A percentile compares a stretch with the other conserved stretches of the same genome.
phyloP scores from a whole-genome alignment of 768 basidiomycete genomes.

The Nevesoporus exiguus region DNA sequence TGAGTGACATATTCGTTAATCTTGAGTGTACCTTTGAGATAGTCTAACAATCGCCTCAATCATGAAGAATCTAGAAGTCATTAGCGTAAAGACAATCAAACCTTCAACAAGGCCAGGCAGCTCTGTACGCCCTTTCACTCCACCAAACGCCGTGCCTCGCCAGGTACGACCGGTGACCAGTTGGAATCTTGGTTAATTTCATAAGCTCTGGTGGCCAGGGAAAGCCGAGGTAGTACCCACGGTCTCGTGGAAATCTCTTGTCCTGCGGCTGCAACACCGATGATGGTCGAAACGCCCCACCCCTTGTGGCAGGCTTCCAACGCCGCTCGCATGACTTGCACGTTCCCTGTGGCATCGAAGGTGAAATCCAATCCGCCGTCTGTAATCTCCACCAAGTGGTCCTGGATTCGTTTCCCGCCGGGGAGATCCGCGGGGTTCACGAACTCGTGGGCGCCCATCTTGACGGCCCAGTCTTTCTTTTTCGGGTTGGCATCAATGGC shows the following conservation, averaged over 20 bases:
- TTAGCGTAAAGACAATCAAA: conserved; percentile 26
- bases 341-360: conserved; percentile 96
- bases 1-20: conserved; percentile 98
- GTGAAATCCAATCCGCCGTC: conserved; percentile 98
- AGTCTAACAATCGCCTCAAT: conserved; percentile 47
- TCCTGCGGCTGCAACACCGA: conserved; percentile 96
- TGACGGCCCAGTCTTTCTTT: conserved; percentile 85
- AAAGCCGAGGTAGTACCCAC: conserved; percentile 38
- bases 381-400: conserved; percentile 85
- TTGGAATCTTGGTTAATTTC: conserved; percentile 44
- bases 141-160: conserved; percentile 95
- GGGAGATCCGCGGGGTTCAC: conserved; percentile 75
- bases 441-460: conserved; percentile 96
- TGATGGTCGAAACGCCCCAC: conserved; percentile 95
- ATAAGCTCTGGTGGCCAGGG: conserved; percentile 3
- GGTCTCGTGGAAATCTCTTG: conserved; percentile 92
- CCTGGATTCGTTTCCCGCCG: conserved; percentile 82
- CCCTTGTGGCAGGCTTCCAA: conserved; percentile 99
- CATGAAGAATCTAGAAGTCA: not conserved
- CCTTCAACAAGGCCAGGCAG: conserved; percentile 91
- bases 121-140: conserved; percentile 96
- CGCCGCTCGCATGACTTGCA: conserved; percentile 90
- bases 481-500: conserved; percentile 85
- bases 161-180: conserved; percentile 86
- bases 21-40: conserved; percentile 75